A percentile compares a stretch with the other conserved stretches of the same genome.
phyloP scores from a whole-genome alignment of 83 land plant genomes.

The Isoetes engelmannii region DNA sequence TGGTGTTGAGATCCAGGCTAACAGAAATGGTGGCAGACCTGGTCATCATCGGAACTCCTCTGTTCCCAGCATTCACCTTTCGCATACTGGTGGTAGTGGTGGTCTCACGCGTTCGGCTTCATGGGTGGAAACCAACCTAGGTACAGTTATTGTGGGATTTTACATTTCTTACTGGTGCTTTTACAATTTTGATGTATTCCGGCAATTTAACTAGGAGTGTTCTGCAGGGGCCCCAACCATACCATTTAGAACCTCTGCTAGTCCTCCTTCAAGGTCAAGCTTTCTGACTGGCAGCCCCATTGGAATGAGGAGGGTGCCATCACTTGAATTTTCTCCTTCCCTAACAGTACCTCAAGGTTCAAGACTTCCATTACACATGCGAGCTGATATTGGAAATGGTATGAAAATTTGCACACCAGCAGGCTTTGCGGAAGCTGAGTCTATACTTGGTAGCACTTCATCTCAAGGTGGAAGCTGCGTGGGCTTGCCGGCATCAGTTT shows the following conservation, averaged over 20 bases:
- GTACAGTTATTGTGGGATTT: not conserved
- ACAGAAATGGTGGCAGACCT: slow-evolving; percentile 17
- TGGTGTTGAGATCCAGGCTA: slow-evolving; percentile 60
- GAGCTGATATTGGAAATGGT: slow-evolving; percentile 32
- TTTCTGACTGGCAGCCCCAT: slow-evolving; percentile 43
- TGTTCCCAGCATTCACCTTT: slow-evolving; percentile 33
- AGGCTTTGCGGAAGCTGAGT: slow-evolving; percentile 69
- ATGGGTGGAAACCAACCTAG: slow-evolving; percentile 55
- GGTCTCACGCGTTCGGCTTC: slow-evolving; percentile 69
- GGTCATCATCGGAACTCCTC: slow-evolving; percentile 44
- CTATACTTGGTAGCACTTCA: slow-evolving; percentile 37
- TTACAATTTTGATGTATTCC: slow-evolving; percentile 7
- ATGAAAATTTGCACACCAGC: slow-evolving; percentile 5
- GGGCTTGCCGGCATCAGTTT: slow-evolving; percentile 64
- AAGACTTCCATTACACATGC: slow-evolving; percentile 44
- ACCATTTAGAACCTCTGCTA: slow-evolving; percentile 74
- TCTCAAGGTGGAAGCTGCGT: slow-evolving; percentile 38
- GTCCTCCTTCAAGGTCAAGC: slow-evolving; percentile 69
- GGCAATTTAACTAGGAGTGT: not conserved
- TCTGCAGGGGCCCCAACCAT: not conserved
- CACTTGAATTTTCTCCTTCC: slow-evolving; percentile 58
- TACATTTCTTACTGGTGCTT: slow-evolving; percentile 26
- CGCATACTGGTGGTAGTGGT: slow-evolving; percentile 30
- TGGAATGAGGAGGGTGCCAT: slow-evolving; percentile 76
- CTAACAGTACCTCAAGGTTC: slow-evolving; percentile 19